Conservation (phyloP, 805 yeast species). For the Cyberlindnera maritima region DNA sequence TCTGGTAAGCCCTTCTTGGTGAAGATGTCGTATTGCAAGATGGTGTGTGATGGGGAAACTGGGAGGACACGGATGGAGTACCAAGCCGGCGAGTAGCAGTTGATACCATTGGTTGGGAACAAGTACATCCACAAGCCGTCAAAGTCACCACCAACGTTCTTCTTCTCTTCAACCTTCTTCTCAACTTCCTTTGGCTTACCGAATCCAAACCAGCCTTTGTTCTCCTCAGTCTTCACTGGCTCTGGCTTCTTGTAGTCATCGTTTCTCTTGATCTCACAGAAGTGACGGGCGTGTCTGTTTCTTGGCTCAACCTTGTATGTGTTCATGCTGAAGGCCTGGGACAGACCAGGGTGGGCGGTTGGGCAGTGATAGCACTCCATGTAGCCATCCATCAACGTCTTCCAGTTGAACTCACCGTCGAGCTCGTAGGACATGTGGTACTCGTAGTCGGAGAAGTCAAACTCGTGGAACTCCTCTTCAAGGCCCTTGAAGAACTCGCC, state of each 20-base stretch:
- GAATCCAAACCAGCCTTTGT: slow-evolving; percentile 52
- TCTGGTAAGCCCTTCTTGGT: slow-evolving; percentile 56
- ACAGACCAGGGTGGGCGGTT: slow-evolving; percentile 62
- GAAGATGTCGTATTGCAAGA: slow-evolving; percentile 58
- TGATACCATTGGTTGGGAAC: slow-evolving; percentile 59
- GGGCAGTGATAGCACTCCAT: slow-evolving; percentile 71
- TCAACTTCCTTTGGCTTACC: slow-evolving; percentile 32
- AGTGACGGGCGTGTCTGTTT: slow-evolving; percentile 58
- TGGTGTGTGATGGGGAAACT: slow-evolving; percentile 48
- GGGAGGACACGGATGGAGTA: slow-evolving; percentile 61
- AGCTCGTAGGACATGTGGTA: slow-evolving; percentile 64
- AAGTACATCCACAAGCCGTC: slow-evolving; percentile 63
- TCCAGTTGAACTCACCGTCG: slow-evolving; percentile 65
- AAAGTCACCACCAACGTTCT: slow-evolving; percentile 60
- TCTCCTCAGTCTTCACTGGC: slow-evolving; percentile 29
- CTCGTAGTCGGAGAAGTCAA: slow-evolving; percentile 58
- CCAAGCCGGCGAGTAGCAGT: slow-evolving; percentile 68
- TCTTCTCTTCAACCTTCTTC: slow-evolving; percentile 22
- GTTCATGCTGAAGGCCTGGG: slow-evolving; percentile 56
- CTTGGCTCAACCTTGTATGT: slow-evolving; percentile 65
- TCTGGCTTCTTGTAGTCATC: slow-evolving; percentile 29
- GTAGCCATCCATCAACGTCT: slow-evolving; percentile 65
- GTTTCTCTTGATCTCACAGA: slow-evolving; percentile 48
- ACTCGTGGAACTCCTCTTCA: slow-evolving; percentile 51
- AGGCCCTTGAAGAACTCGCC: slow-evolving; percentile 52